phyloP scores from a whole-genome alignment of 768 basidiomycete species.

The Xanthoconium purpureum region DNA sequence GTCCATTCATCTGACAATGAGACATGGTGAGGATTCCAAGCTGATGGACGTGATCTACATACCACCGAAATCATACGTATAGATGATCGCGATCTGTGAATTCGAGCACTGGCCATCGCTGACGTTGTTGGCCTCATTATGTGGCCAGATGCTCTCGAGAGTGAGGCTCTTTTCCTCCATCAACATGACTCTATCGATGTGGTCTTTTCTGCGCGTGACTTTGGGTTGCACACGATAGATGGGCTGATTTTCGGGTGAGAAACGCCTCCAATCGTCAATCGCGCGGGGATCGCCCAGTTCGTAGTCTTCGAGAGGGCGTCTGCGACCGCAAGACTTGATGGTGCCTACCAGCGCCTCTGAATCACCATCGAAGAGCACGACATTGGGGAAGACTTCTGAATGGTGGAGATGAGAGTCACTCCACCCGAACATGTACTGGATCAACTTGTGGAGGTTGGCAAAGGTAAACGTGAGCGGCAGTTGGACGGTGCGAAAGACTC shows the following conservation, averaged over 20 bases:
- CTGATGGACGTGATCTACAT: not conserved
- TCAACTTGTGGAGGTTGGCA: conserved; percentile 28
- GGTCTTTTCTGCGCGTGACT: conserved; percentile 6
- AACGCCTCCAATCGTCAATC: conserved; percentile 16
- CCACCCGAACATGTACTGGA: conserved; percentile 35
- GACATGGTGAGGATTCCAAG: not conserved
- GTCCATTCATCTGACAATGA: conserved; percentile 22
- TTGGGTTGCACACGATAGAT: conserved; percentile 17
- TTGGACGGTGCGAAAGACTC: conserved; percentile 25
- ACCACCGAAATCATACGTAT: conserved; percentile 24
- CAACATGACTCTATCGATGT: conserved; percentile 8
- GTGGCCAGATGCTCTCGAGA: conserved; percentile 27
- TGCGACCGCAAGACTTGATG: conserved; percentile 25
- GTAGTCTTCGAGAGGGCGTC: conserved; percentile 13
- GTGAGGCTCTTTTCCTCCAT: conserved; percentile 22
- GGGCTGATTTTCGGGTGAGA: conserved; percentile 11
- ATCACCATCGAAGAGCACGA: conserved; percentile 16
- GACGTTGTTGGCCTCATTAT: conserved; percentile 15
- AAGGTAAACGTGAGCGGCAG: conserved; percentile 30
- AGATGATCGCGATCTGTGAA: conserved; percentile 21
- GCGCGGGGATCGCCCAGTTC: conserved; percentile 7
- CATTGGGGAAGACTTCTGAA: conserved; percentile 21
- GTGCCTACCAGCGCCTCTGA: conserved; percentile 7
- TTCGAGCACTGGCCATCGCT: conserved; percentile 27
- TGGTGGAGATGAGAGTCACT: conserved; percentile 22